Base-by-base conservation (phyloP, 176 grass and related monocot genomes). In the Oryza australiensis region DNA sequence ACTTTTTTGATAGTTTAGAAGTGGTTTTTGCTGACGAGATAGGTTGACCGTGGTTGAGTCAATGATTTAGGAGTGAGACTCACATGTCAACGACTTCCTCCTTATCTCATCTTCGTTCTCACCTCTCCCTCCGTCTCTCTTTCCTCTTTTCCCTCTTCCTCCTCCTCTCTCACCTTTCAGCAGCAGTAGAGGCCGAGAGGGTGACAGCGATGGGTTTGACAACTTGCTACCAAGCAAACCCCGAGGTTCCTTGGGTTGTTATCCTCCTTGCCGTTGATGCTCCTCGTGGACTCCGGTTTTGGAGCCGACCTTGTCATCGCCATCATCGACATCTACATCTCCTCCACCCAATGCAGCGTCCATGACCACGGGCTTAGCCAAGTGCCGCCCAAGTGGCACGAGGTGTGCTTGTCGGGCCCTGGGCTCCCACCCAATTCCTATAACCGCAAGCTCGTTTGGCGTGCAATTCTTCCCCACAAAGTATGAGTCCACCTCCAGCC, bases 401-500 rank as follows among this genome's bases (percentile, higher is more conserved):
- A 90, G 30, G 70, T 66, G 20, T 94, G 94, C 79, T 29, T 85
- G 26, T 62, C 83, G 0, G 94, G 92, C 3, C 83, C 89, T 5
- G 88, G 90, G 5, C 90, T 97, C 88, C 85, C 87, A 0, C 64
- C 77, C 15, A 28, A 18, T 3, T 88, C 94, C 55, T 97, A 90
- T 85, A 94, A 92, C 77, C 87, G 92, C 26, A 97, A 97, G 87
- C 83, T 97, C 68, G 80, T n/a, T 97, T 26, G 94, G 94, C 18
- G 92, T 90, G 18, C 77, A 90, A 0, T 94, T 89, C 88, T 97
- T 97, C 88, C 89, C 85, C 22, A 79, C 48, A 9, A 92, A 89
- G 0, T 97, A 97, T 64, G 94, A 97, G 83, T 88, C 94, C n/a
- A 89, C 94, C 5, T 90, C 92, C 11, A 92, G 94, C 15, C 83